phyloP scores from a whole-genome alignment of 31 red algal genomes.

The Odonthalia washingtoniensis region DNA sequence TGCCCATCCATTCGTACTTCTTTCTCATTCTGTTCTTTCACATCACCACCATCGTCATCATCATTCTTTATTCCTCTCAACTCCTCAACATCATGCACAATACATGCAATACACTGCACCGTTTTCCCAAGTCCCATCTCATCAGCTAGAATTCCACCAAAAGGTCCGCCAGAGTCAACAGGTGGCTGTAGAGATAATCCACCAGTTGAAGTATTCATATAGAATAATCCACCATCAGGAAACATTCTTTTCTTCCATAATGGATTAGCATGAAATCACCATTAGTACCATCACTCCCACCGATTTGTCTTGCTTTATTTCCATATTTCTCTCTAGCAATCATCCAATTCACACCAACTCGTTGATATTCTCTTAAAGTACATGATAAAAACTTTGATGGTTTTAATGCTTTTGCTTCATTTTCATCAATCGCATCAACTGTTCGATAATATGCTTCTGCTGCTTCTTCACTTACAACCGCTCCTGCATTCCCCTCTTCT shows the following conservation, averaged over 20 bases:
- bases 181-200: constrained; percentile 57
- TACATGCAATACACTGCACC: constrained; percentile 81
- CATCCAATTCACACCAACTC: constrained; percentile 77
- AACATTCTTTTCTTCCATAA: constrained; percentile 68
- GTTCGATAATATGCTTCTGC: constrained; percentile 72
- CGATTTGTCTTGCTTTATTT: neutral
- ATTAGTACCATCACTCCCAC: neutral
- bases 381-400: constrained; percentile 53
- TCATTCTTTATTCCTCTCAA: constrained; percentile 6
- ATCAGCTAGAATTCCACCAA: constrained; percentile 92
- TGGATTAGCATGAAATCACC: constrained; percentile 64
- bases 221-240: constrained; percentile 75
- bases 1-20: neutral
- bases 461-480: constrained; percentile 51
- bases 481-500: constrained; percentile 39
- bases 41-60: neutral
- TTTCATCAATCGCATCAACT: constrained; percentile 53
- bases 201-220: constrained; percentile 71
- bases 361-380: constrained; percentile 77
- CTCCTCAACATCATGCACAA: constrained; percentile 66
- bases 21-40: neutral
- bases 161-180: constrained; percentile 56
- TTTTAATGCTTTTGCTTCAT: constrained; percentile 51
- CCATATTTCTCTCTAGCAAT: constrained; percentile 65
- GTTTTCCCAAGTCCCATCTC: constrained; percentile 99